Base-by-base conservation (phyloP, 2,329 filamentous ascomycete species). In the Penicillium sp. region DNA sequence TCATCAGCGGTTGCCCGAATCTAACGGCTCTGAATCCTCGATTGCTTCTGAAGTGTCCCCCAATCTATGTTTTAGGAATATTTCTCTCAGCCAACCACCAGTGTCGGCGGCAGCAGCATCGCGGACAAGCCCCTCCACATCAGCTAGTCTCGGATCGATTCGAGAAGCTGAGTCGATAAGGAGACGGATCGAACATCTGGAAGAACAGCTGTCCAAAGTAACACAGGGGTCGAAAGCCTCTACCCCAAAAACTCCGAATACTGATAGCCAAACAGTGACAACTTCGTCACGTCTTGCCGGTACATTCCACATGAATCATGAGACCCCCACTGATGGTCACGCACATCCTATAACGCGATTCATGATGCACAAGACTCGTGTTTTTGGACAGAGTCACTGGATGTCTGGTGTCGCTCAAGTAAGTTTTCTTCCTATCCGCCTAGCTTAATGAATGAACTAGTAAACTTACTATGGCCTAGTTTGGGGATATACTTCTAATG, bases 341-440 rank as follows among this genome's bases (percentile, higher is more conserved):
- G 48, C 64, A 13, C 69, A 74, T 2, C 67, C 69, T 0, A 75
- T 81, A 0, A 74, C 72, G 1, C 79, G 80, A 7, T 79, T 78
- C n/a, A 72, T 84, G 8, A 77, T 80, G 22, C 83, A 73, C 62
- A 88, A 88, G 67, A 82, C 81, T 0, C 79, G 85, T 0, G 68
- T 87, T 0, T 84, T 86, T 66, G 85, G 85, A 0, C 79, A 82
- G 56, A 84, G 80, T 55, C 83, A 85, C 65, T 85, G 83, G 82
- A 78, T 85, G n/a, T 84, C 82, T 60, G 77, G 76, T 1, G 70
- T 83, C 11, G 66, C 75, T 0, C 59, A 52, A 51, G 49, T 58
- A 37, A 16, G 37, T n/a, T 45, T 6, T n/a, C 22, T 14, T 48
- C 7, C 26, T 33, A 8, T 5, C 1, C 4, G 16, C n/a, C 14